Conservation (phyloP, 305 asterid genomes). For the Euphrasia arctica region DNA sequence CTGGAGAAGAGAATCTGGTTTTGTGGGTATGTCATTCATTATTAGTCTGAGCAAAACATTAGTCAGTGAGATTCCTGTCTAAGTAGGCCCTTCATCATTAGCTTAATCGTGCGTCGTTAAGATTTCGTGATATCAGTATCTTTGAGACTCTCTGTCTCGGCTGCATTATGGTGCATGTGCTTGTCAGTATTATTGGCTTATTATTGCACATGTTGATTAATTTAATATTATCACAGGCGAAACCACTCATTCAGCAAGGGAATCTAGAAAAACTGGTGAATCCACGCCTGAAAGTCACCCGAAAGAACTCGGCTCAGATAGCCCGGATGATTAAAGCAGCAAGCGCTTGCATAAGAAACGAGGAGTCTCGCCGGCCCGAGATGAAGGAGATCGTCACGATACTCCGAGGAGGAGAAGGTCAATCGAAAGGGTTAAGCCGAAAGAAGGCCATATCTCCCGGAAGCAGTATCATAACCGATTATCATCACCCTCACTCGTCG, state of each 20-base stretch:
- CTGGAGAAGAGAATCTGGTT: slow-evolving; percentile 85
- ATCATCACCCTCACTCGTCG: slow-evolving; percentile 35
- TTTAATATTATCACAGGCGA: slow-evolving; percentile 42
- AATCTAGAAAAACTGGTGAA: slow-evolving; percentile 53
- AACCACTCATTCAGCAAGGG: slow-evolving; percentile 70
- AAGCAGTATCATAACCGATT: slow-evolving; percentile 29
- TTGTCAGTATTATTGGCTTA: neutral
- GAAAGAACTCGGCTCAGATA: slow-evolving; percentile 39
- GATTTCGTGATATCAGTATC: neutral
- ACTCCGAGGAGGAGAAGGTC: slow-evolving; percentile 57
- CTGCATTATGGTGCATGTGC: slow-evolving; percentile 10
- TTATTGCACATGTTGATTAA: neutral
- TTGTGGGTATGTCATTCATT: slow-evolving; percentile 50
- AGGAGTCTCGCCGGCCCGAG: slow-evolving; percentile 53
- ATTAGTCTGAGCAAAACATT: neutral
- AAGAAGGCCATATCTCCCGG: slow-evolving; percentile 41
- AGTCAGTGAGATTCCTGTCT: neutral
- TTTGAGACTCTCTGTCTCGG: neutral
- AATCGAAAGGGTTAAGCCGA: slow-evolving; percentile 24
- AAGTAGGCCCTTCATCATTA: too few species aligned
- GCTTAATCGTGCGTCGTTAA: neutral
- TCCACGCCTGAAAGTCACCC: slow-evolving; percentile 37
- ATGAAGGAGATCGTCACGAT: slow-evolving; percentile 55
- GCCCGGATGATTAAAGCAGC: slow-evolving; percentile 67
- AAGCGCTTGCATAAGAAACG: slow-evolving; percentile 54